These are phyloP conservation scores for Volvox carteri DNA, from an alignment of 163 green algal genomes.

Conservation along the genomic window DNA sequence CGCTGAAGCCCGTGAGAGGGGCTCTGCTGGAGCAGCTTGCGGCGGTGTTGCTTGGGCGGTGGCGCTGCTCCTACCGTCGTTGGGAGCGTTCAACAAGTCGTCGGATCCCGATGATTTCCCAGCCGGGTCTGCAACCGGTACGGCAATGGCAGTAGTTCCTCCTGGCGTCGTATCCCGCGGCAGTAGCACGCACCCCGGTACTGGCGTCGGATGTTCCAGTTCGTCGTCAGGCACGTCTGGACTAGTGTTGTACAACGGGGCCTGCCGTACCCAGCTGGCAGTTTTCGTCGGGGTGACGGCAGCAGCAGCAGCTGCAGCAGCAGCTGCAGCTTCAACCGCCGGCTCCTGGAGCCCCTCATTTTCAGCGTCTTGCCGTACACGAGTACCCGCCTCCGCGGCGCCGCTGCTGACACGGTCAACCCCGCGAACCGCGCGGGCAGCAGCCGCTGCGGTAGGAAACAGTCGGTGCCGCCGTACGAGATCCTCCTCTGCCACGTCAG, in stretches of 20 bases:
- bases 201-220: not conserved
- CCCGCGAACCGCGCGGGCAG: not conserved
- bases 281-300: not conserved
- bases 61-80: no score
- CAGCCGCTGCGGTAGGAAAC: not conserved
- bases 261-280: not conserved
- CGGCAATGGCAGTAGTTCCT: no score
- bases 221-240: slow-evolving; percentile 44
- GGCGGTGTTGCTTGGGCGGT: no score
- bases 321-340: not conserved
- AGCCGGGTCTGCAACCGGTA: no score
- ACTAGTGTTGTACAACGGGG: slow-evolving; percentile 23
- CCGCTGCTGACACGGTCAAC: not conserved
- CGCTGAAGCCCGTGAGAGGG: no score
- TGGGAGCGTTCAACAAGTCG: no score
- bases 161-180: no score
- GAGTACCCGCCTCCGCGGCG: not conserved
- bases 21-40: not conserved
- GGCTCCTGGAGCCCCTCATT: not conserved
- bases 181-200: no score
- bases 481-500: slow-evolving; percentile 3
- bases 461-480: not conserved
- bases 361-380: not conserved
- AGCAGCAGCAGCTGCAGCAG: no score
- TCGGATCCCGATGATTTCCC: no score